Base-by-base conservation (phyloP, 257 asterid genomes). In the Jasminum sambac region DNA sequence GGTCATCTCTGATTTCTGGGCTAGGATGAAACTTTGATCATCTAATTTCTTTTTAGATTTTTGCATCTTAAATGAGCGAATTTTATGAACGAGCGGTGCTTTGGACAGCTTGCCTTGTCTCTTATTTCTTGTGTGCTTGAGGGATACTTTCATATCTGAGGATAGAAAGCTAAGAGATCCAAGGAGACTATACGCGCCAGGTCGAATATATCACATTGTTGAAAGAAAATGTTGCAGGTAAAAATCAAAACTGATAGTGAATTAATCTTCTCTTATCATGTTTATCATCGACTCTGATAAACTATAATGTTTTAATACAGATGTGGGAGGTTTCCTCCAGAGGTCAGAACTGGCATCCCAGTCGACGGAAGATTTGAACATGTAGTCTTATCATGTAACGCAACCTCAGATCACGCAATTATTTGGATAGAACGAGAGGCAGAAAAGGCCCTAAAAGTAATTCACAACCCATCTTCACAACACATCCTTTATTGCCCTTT, bases 81-180 rank as follows among this genome's bases (percentile, higher is more conserved):
- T 68, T 73, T 61, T 74, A 76, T 87, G 83, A 78, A 83, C 82
- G 70, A 24, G 80, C 83, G 74, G 75, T 91, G 81, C 84, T 84
- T 90, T 91, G 79, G 76, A 89, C 99, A 91, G 99, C 81, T 91
- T 94, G 87, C 99, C 99, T n/a, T 94, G 99, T 91, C 78, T 94
- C 39, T 73, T 94, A 65, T 91, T 91, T 78, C 84, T 88, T 36
- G 83, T 88, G 48, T 91, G 99, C 86, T 80, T 91, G 93, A 86
- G 99, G 81, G 99, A 94, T 77, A 94, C 99, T 36, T 91, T 94
- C 84, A 79, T 94, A 71, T 91, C 93, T 34, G 97, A 94, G 80
- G 96, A 88, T 41, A 89, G 89, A 81, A 94, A 89, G 85, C 93
- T 91, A 71, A 80, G 85, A 80, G 99, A 94, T 79, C 95, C 83